phyloP scores from a whole-genome alignment of 768 basidiomycete species.

The Chalciporus sphaerocephalus region DNA sequence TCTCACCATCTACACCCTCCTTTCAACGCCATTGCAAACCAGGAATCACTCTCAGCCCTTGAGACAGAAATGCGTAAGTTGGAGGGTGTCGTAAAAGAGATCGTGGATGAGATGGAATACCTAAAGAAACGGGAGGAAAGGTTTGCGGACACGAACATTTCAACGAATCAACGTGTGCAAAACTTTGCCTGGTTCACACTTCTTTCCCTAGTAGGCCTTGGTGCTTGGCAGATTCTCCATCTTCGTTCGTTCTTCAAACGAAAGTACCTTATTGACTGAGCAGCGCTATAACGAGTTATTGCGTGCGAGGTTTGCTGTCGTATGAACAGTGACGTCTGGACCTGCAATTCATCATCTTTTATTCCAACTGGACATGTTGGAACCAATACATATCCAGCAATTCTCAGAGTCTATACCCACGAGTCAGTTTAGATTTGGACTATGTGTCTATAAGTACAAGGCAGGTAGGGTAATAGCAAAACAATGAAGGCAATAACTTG shows the following conservation, averaged over 20 bases:
- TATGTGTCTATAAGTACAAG: not conserved
- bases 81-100: slow-evolving; percentile 91
- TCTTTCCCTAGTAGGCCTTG: slow-evolving; percentile 68
- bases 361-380: not conserved
- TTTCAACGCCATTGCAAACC: slow-evolving; percentile 92
- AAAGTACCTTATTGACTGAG: slow-evolving; percentile 86
- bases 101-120: slow-evolving; percentile 90
- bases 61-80: slow-evolving; percentile 99
- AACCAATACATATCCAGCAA: too few relatives aligned
- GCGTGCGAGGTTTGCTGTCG: slow-evolving; percentile 2
- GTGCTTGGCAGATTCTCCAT: slow-evolving; percentile 94
- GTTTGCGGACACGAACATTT: slow-evolving; percentile 89
- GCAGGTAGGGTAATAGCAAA: not conserved
- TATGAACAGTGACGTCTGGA: not conserved
- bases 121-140: slow-evolving; percentile 85
- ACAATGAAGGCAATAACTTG: not conserved
- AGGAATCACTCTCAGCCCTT: slow-evolving; percentile 90
- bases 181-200: slow-evolving; percentile 91
- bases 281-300: slow-evolving; percentile 7
- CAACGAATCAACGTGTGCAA: slow-evolving; percentile 87
- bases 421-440: not conserved
- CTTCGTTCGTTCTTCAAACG: slow-evolving; percentile 93
- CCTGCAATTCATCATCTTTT: not conserved
- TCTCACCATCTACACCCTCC: slow-evolving; percentile 1
- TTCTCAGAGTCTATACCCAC: too few relatives aligned